phyloP scores from a whole-genome alignment of 2,329 filamentous ascomycete genomes.

The Graphiopsis chlorocephala region DNA sequence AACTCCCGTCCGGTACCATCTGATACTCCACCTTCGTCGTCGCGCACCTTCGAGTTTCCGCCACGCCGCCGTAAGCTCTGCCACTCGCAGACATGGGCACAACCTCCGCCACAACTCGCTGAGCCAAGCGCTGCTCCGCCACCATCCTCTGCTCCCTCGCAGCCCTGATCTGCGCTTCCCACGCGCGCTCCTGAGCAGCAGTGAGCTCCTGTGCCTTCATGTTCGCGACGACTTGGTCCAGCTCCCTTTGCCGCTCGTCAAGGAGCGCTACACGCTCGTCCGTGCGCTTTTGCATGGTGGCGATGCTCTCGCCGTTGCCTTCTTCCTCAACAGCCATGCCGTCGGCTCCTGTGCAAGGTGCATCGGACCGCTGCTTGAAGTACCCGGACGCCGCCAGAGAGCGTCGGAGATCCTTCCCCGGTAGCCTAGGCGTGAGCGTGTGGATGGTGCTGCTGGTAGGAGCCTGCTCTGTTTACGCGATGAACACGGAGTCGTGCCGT shows the following conservation, averaged over 20 bases:
- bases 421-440: not conserved
- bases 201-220: not conserved
- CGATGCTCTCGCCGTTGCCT: not conserved
- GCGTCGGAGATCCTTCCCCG: not conserved
- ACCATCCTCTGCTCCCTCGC: not conserved
- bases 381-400: not conserved
- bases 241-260: not conserved
- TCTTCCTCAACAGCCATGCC: not conserved
- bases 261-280: not conserved
- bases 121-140: not conserved
- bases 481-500: not conserved
- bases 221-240: not conserved
- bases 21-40: not conserved
- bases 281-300: not conserved
- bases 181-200: not conserved
- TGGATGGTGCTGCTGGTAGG: not conserved
- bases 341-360: not conserved
- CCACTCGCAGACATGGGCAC: constrained; percentile 3
- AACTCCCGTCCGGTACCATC: not conserved
- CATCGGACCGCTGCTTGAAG: not conserved
- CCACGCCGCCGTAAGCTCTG: not conserved
- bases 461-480: not conserved
- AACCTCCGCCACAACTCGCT: not conserved
- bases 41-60: not conserved
- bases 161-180: not conserved